These are phyloP conservation scores for Echites panduratus DNA, from an alignment of 257 asterid species.

Conservation along the genomic window DNA sequence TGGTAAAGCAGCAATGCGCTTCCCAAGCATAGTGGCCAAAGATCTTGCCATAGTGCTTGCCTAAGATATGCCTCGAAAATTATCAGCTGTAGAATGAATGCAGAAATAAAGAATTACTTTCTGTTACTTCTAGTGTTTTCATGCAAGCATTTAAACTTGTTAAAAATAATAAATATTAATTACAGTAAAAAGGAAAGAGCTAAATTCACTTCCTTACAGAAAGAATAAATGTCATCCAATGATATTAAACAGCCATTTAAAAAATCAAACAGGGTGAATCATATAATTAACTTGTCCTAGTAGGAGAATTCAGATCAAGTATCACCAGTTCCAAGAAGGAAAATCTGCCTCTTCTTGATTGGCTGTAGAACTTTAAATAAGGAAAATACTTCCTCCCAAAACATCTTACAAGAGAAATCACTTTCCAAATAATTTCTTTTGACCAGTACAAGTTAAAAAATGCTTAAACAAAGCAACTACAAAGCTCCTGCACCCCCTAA, in stretches of 20 bases:
- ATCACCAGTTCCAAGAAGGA: not conserved
- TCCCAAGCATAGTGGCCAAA: constrained; percentile 48
- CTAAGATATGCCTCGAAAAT: not conserved
- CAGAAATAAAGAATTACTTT: not conserved
- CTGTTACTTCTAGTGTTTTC: not conserved
- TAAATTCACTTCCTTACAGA: not conserved
- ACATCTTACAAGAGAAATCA: no score
- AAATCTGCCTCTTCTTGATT: not conserved
- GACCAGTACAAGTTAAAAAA: no score
- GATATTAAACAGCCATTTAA: not conserved
- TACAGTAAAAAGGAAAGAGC: not conserved
- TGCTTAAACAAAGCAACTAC: no score
- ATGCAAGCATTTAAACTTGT: not conserved
- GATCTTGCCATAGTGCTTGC: constrained; percentile 56
- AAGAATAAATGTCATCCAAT: not conserved
- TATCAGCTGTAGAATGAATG: not conserved
- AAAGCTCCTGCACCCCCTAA: no score
- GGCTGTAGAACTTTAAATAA: not conserved
- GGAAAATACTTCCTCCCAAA: no score
- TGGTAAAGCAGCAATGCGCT: constrained; percentile 43
- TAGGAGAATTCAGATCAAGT: not conserved
- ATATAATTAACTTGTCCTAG: not conserved
- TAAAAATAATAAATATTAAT: not conserved
- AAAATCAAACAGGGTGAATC: not conserved
- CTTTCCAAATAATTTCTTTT: no score